Conservation (phyloP, 1,284 basidiomycete genomes). For the Apiotrichum mycotoxinovorans region DNA sequence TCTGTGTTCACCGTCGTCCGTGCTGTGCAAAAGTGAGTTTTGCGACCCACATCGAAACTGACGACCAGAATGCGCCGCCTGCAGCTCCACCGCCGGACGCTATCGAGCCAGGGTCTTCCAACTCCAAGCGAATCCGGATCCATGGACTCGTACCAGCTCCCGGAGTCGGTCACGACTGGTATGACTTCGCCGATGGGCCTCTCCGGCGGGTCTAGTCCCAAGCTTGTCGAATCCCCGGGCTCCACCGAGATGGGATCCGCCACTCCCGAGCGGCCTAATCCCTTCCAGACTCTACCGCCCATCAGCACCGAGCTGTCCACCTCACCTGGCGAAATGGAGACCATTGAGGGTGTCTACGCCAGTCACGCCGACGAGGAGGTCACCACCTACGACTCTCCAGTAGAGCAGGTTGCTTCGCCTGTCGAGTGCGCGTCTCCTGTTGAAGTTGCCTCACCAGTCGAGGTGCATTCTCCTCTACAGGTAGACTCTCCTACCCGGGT, state of each 20-base stretch:
- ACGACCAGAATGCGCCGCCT: conserved; percentile 10
- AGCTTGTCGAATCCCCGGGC: conserved; percentile 9
- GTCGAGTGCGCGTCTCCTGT: conserved; percentile 1
- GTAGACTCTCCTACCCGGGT: conserved; percentile 4
- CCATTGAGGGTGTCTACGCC: background rate
- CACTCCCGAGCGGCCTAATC: background rate
- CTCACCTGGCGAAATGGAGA: background rate
- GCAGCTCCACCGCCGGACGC: background rate
- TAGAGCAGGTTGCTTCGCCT: conserved; percentile 3
- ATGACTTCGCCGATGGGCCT: background rate
- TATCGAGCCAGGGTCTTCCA: background rate
- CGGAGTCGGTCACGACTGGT: conserved; percentile 11
- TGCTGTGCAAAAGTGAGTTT: conserved; percentile 46
- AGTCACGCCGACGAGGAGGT: background rate
- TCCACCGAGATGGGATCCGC: background rate
- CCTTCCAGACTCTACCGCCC: conserved; percentile 2
- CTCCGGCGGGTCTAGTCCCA: background rate
- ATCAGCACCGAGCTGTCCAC: conserved; percentile 7
- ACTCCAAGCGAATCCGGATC: conserved; percentile 20
- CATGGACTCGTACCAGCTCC: conserved; percentile 43
- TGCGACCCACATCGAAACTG: background rate
- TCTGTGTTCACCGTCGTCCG: conserved; percentile 48
- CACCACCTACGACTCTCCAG: background rate
- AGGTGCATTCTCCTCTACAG: conserved; percentile 9
- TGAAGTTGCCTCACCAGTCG: background rate